Percentiles rank a stretch among this genome's conserved stretches.
phyloP scores from a whole-genome alignment of 768 basidiomycete species.

The Boletus rubropictus region DNA sequence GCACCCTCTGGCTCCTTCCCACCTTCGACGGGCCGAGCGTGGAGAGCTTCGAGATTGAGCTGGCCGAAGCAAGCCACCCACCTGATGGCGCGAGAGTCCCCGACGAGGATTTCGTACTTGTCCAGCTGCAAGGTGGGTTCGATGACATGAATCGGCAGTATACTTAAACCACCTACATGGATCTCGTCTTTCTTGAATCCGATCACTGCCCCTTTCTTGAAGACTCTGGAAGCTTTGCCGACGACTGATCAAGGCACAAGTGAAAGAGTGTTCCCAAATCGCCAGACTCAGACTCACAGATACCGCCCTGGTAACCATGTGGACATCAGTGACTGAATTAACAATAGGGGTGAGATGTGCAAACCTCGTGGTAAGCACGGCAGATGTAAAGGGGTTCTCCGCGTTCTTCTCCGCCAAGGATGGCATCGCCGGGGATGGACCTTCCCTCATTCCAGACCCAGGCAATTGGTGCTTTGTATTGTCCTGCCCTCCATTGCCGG shows the following conservation, averaged over 20 bases:
- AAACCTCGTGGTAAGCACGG: conserved; percentile 54
- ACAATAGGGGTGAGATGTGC: conserved; percentile 8
- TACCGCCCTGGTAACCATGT: conserved; percentile 39
- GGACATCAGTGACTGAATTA: conserved; percentile 1
- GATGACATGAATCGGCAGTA: neutral
- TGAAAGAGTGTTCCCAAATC: neutral
- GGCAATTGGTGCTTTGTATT: conserved; percentile 43
- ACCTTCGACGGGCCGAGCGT: conserved; percentile 56
- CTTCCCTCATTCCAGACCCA: conserved; percentile 62
- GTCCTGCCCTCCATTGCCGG: conserved; percentile 39
- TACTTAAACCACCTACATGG: conserved; percentile 38
- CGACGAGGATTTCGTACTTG: conserved; percentile 67
- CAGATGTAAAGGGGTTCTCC: conserved; percentile 51
- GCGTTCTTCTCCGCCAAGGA: conserved; percentile 52
- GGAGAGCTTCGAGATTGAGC: conserved; percentile 40
- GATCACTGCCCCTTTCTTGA: conserved; percentile 58
- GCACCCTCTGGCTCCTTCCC: conserved; percentile 60
- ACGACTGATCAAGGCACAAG: conserved; percentile 39
- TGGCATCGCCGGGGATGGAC: conserved; percentile 52
- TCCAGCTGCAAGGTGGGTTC: conserved; percentile 39
- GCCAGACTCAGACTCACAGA: conserved; percentile 36
- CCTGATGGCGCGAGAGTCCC: conserved; percentile 46
- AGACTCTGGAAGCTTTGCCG: conserved; percentile 56
- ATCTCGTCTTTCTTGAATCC: conserved; percentile 57
- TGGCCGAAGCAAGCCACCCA: conserved; percentile 52